Evolutionary conservation across 208 protist genomes (phyloP), one percentile per base, ranked within the genome.

Genomic region (Porcisia deanei): DNA sequence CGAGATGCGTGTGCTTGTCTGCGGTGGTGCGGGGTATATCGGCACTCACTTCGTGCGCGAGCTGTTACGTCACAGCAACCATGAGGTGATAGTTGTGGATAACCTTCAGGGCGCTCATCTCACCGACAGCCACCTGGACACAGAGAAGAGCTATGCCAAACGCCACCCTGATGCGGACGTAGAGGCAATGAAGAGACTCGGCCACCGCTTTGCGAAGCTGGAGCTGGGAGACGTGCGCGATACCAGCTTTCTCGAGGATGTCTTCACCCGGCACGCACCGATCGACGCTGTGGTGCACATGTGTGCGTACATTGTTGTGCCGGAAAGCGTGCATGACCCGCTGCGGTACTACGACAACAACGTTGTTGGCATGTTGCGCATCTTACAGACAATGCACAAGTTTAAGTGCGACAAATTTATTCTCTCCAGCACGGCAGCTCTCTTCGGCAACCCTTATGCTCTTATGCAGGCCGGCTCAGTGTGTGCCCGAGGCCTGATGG

Each of bases 1-100:
- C 30, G 30, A 30, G 30, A 96, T 94, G 92, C 77, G 74, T 41
- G 89, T 99, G 75, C 87, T 99, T 25, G 96, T 99, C 54, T 98
- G 96, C 75, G 98, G 98, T 57, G 99, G 99, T 22, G 95, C 97
- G 25, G 99, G 99, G 10, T 99, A 98, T 85, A 99, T 99, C 78
- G 99, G 99, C 3, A 95, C 86, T n/a, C 98, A 99, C 79, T 98
- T 98, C 52, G 90, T 97, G 14, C 80, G 99, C 8, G 91, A 98
- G 79, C 76, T 99, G 14, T 80, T 99, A 14, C 86, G 94, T 18
- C 71, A 77, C 25, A 87, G 83, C 1, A 75, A 82, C 7, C 94
- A 97, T 75, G 77, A 91, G n/a, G 96, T 99, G 12, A 82, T 99
- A 55, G 92, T 99, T 25, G 83, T 98, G 9, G 99, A 99, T 82